These are phyloP conservation scores for Thyridium curvatum DNA, from an alignment of 2,329 filamentous ascomycete species.

Conservation along the genomic window DNA sequence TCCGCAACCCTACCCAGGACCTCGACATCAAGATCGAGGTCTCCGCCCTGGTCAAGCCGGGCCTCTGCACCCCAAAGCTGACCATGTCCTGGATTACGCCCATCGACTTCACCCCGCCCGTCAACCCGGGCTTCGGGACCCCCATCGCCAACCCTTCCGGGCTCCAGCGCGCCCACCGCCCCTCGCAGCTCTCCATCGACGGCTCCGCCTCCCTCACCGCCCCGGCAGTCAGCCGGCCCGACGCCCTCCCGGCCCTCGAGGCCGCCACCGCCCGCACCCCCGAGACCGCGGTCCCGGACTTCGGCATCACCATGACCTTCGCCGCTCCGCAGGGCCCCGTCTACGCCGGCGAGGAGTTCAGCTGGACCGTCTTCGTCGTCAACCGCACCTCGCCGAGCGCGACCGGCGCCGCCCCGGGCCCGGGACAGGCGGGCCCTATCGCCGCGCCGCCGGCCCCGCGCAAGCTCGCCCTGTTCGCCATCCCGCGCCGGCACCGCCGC, in stretches of 20 bases:
- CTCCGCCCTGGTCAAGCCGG: slow-evolving; percentile 48
- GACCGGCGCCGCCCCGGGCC: slow-evolving; percentile 3
- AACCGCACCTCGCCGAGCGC: slow-evolving; percentile 53
- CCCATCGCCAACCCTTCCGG: slow-evolving; percentile 40
- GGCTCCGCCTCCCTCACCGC: slow-evolving; percentile 50
- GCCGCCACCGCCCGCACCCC: slow-evolving; percentile 36
- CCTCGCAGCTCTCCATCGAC: slow-evolving; percentile 58
- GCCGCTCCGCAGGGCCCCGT: slow-evolving; percentile 51
- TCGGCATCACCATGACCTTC: slow-evolving; percentile 72
- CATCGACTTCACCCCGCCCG: slow-evolving; percentile 62
- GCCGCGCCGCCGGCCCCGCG: slow-evolving; percentile 33
- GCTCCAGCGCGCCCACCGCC: slow-evolving; percentile 55
- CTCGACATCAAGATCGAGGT: slow-evolving; percentile 56
- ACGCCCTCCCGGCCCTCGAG: slow-evolving; percentile 54
- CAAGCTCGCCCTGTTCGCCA: slow-evolving; percentile 63
- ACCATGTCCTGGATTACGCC: slow-evolving; percentile 62
- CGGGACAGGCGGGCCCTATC: slow-evolving; percentile 6
- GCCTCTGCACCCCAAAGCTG: slow-evolving; percentile 53
- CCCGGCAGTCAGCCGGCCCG: slow-evolving; percentile 50
- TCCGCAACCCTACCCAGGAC: slow-evolving; percentile 35
- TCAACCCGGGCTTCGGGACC: slow-evolving; percentile 56
- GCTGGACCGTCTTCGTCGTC: slow-evolving; percentile 69
- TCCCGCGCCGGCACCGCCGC: slow-evolving; percentile 55
- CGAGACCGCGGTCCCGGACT: slow-evolving; percentile 46
- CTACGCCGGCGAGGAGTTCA: slow-evolving; percentile 59